phyloP scores from a whole-genome alignment of 148 eudicot species.

The Chenopodium suecicum region DNA sequence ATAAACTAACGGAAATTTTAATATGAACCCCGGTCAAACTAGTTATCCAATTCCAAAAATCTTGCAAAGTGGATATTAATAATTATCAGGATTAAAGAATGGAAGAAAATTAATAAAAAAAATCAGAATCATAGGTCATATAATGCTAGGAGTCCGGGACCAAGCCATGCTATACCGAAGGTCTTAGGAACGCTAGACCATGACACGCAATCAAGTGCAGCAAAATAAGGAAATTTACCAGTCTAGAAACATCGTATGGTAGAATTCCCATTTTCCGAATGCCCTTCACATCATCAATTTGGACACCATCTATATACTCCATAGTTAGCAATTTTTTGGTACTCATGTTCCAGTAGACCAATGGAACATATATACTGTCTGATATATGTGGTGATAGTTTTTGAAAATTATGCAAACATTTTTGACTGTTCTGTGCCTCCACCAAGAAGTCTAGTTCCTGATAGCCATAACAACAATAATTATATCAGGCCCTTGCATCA shows the following conservation, averaged over 20 bases:
- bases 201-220: neutral
- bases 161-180: neutral
- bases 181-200: neutral
- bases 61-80: neutral
- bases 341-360: conserved; percentile 76
- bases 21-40: neutral
- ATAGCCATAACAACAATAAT: conserved; percentile 31
- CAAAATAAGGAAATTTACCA: conserved; percentile 49
- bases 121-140: neutral
- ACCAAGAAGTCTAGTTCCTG: conserved; percentile 91
- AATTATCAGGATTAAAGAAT: too few species aligned
- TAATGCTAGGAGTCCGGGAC: neutral
- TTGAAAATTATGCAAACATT: conserved; percentile 85
- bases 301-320: conserved; percentile 89
- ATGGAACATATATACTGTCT: conserved; percentile 76
- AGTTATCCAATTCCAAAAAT: neutral
- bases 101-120: too few species aligned
- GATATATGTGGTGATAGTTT: conserved; percentile 88
- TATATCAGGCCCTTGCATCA: neutral
- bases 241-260: conserved; percentile 72
- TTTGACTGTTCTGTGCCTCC: conserved; percentile 88
- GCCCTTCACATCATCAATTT: conserved; percentile 65
- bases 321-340: conserved; percentile 85
- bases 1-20: neutral
- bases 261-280: conserved; percentile 65